Evolutionary conservation across 768 basidiomycete genomes (phyloP).

Genomic region (Sporobolomyces phaffii): DNA sequence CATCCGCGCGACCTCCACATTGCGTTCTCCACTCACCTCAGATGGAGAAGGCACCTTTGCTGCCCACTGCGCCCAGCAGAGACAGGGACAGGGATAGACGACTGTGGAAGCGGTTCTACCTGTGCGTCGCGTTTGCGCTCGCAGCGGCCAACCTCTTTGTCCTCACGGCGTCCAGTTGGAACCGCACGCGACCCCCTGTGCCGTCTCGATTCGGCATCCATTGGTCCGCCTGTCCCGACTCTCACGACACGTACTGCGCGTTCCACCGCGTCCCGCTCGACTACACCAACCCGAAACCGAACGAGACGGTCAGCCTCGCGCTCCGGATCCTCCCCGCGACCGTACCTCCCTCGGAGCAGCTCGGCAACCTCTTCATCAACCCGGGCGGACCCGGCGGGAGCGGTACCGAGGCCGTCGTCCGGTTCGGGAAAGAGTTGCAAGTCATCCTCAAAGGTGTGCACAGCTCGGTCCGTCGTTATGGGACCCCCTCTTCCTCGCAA

Average conservation of each 20-base stretch:
- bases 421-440: constrained; percentile 5
- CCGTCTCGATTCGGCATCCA: background rate
- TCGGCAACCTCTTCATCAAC: constrained; percentile 34
- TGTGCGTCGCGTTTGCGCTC: background rate
- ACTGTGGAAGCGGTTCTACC: background rate
- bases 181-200: too few relatives aligned
- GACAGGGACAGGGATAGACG: too few relatives aligned
- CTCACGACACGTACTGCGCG: constrained; percentile 3
- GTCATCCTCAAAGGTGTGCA: constrained; percentile 23
- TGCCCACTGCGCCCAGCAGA: background rate
- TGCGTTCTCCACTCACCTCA: too few relatives aligned
- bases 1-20: too few relatives aligned
- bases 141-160: background rate
- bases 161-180: background rate
- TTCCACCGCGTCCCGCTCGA: constrained; percentile 36
- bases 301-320: constrained; percentile 33
- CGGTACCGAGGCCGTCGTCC: constrained; percentile 23
- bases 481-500: too few relatives aligned
- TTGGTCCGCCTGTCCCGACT: constrained; percentile 36
- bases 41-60: background rate
- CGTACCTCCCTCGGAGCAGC: constrained; percentile 15
- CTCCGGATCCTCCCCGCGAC: constrained; percentile 35
- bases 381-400: constrained; percentile 38
- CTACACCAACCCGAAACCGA: constrained; percentile 21
- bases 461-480: background rate